Evolutionary conservation across 164 flowering plant species (phyloP).

Genomic region (Chimonanthus salicifolius): DNA sequence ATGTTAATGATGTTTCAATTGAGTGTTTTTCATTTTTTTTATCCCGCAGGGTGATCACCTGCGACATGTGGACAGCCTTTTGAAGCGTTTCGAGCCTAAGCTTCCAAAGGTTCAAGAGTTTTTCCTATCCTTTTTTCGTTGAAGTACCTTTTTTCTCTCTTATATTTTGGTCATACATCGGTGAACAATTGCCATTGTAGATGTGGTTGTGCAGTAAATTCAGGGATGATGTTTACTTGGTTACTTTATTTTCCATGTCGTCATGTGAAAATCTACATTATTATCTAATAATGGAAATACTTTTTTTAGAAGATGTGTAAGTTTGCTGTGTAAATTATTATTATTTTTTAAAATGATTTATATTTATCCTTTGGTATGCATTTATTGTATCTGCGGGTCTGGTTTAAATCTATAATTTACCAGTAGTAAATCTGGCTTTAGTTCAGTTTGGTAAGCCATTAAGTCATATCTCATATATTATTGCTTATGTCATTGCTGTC

Average conservation of each 20-base stretch:
- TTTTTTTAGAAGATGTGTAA: not conserved
- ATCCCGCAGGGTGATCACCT: slow-evolving; percentile 35
- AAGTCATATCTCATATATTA: no score
- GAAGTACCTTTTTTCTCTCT: not conserved
- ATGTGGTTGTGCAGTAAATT: not conserved
- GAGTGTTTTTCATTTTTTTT: not conserved
- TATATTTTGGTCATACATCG: not conserved
- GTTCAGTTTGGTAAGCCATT: no score
- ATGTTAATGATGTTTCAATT: not conserved
- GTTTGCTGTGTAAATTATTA: not conserved
- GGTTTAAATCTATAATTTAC: not conserved
- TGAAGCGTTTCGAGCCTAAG: slow-evolving; percentile 42
- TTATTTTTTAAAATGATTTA: no score
- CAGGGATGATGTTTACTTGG: not conserved
- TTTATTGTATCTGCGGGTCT: no score
- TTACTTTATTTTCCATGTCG: not conserved
- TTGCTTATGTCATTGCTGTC: no score
- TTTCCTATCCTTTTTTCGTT: not conserved
- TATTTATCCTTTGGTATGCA: no score
- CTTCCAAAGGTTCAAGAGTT: slow-evolving; percentile 47
- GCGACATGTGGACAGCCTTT: slow-evolving; percentile 36
- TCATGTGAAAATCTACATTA: no score
- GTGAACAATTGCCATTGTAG: not conserved
- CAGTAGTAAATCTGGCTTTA: not conserved
- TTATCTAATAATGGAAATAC: not conserved